Evolutionary conservation across 768 basidiomycete species (phyloP).

Genomic region (Kwoniella heveanensis): DNA sequence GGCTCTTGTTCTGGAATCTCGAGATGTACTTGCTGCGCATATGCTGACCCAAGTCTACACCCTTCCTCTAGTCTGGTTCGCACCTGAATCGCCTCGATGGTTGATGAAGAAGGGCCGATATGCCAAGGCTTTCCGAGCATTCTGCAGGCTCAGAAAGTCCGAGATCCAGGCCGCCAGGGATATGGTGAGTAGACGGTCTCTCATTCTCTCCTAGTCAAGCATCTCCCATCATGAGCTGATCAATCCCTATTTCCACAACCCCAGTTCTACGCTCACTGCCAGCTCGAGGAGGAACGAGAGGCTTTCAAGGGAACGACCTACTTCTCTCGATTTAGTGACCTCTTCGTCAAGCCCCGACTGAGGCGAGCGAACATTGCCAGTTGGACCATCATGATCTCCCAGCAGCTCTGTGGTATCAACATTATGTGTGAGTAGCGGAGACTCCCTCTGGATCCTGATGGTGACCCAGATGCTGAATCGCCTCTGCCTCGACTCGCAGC

Average conservation of each 20-base stretch:
- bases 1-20: too few species aligned
- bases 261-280: slow-evolving; percentile 55
- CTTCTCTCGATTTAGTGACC: slow-evolving; percentile 54
- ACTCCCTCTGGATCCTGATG: too few species aligned
- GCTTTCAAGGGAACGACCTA: slow-evolving; percentile 50
- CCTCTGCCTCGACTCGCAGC: slow-evolving; percentile 43
- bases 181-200: slow-evolving; percentile 53
- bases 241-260: not conserved
- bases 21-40: too few species aligned
- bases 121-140: slow-evolving; percentile 52
- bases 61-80: slow-evolving; percentile 46
- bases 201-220: too few species aligned
- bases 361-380: slow-evolving; percentile 57
- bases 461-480: too few species aligned
- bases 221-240: slow-evolving; percentile 8
- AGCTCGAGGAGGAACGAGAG: slow-evolving; percentile 54
- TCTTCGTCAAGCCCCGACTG: slow-evolving; percentile 58
- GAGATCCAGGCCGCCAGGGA: slow-evolving; percentile 58
- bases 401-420: slow-evolving; percentile 55
- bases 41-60: too few species aligned
- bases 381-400: slow-evolving; percentile 56
- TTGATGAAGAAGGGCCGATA: slow-evolving; percentile 57
- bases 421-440: slow-evolving; percentile 28
- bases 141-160: slow-evolving; percentile 53
- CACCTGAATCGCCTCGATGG: slow-evolving; percentile 55